Percentiles rank a stretch among this genome's conserved stretches.
These are phyloP conservation scores for Coelastrella sp. DNA, from an alignment of 139 green algal species.

Conservation along the genomic window DNA sequence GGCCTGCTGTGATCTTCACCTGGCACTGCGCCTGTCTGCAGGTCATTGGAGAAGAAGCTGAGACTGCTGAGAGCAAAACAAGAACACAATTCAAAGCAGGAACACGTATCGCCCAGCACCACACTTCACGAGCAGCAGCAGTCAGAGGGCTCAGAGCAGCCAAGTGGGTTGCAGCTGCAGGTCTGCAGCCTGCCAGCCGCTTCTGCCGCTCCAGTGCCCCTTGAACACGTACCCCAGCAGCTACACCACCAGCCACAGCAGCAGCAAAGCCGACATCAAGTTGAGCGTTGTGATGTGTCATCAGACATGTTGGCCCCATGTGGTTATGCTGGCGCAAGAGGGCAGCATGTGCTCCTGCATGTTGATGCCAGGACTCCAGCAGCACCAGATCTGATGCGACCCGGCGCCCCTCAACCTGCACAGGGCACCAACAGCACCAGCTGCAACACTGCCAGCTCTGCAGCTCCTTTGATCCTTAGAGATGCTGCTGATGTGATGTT, in stretches of 20 bases:
- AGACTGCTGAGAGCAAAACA: not conserved
- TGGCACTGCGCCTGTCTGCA: not conserved
- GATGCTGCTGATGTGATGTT: not conserved
- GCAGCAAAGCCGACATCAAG: not conserved
- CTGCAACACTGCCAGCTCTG: not conserved
- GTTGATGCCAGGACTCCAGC: not conserved
- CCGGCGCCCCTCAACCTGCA: not conserved
- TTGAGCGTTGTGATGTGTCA: not conserved
- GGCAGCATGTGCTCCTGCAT: too few species aligned
- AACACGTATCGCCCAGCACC: not conserved
- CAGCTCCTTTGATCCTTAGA: not conserved
- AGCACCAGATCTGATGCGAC: not conserved
- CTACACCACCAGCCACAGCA: not conserved
- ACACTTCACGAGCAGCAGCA: not conserved
- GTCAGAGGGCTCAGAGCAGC: not conserved
- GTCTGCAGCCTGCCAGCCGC: not conserved
- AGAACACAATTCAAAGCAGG: not conserved
- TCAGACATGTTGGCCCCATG: not conserved
- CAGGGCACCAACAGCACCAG: not conserved
- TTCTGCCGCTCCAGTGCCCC: too few species aligned
- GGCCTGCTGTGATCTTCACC: not conserved
- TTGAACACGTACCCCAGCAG: not conserved
- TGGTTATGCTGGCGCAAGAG: too few species aligned
- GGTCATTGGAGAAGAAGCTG: not conserved
- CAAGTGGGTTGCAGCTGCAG: not conserved